Conservation (phyloP, 2,329 filamentous ascomycete genomes). For the Aspergillus niger region DNA sequence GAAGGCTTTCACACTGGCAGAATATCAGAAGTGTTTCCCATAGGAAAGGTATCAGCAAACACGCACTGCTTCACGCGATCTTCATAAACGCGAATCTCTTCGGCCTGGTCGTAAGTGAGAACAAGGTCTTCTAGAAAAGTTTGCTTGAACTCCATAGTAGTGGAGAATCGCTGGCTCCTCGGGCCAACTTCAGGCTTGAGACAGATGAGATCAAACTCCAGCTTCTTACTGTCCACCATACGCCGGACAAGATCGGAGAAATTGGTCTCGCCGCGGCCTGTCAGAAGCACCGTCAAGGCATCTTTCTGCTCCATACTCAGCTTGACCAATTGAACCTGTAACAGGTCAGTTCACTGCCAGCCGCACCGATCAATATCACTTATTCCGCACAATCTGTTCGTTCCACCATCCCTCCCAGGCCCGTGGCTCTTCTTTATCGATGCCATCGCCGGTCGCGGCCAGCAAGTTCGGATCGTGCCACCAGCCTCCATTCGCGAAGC, state of each 20-base stretch:
- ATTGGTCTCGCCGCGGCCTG: conserved; percentile 75
- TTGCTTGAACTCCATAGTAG: conserved; percentile 92
- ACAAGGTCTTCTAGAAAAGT: conserved; percentile 76
- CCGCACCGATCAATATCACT: conserved; percentile 3
- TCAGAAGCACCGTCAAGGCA: conserved; percentile 81
- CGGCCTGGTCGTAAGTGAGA: conserved; percentile 79
- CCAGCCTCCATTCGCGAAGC: conserved; percentile 85
- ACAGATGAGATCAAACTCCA: conserved; percentile 85
- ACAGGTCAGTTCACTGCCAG: conserved; percentile 26
- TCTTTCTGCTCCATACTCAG: conserved; percentile 83
- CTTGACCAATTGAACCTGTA: conserved; percentile 68
- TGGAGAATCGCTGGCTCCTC: conserved; percentile 72
- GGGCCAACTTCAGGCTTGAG: conserved; percentile 85
- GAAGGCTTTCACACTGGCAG: conserved; percentile 70
- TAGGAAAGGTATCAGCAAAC: not conserved
- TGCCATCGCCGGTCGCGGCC: conserved; percentile 78
- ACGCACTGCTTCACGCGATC: conserved; percentile 62
- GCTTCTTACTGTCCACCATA: conserved; percentile 73
- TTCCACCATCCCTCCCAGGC: conserved; percentile 98
- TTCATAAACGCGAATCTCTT: conserved; percentile 74
- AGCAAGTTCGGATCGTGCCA: conserved; percentile 93
- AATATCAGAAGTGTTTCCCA: conserved; percentile 14
- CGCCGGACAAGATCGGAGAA: conserved; percentile 79
- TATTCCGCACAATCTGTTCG: conserved; percentile 70
- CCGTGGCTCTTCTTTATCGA: conserved; percentile 76